phyloP scores from a whole-genome alignment of 2,329 filamentous ascomycete species.

The Pseudogymnoascus sp. region DNA sequence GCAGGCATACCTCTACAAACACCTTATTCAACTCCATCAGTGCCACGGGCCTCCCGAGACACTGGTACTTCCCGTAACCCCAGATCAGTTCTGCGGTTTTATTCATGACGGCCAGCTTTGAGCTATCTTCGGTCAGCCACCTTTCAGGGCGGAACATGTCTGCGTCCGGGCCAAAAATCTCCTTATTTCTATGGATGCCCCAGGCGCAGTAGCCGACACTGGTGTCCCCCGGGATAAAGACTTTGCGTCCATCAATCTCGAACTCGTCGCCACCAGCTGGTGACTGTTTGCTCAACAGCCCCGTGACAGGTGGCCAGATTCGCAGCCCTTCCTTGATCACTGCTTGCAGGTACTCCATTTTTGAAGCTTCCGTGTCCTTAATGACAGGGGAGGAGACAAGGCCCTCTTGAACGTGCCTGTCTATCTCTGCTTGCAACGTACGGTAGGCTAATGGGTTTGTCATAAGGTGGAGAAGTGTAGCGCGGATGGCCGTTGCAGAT shows the following conservation, averaged over 20 bases:
- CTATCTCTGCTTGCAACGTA: constrained; percentile 40
- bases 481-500: constrained; percentile 46
- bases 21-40: constrained; percentile 42
- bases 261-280: constrained; percentile 15
- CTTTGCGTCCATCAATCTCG: not conserved
- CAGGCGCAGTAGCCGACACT: constrained; percentile 22
- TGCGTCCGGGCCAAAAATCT: constrained; percentile 31
- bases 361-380: constrained; percentile 8
- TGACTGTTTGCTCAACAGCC: constrained; percentile 17
- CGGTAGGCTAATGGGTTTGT: constrained; percentile 39
- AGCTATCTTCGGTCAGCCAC: constrained; percentile 36
- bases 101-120: constrained; percentile 31
- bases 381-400: constrained; percentile 24
- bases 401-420: constrained; percentile 31
- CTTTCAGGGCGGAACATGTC: constrained; percentile 40
- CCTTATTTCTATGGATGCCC: constrained; percentile 28
- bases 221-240: constrained; percentile 17
- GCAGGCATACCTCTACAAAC: constrained; percentile 38
- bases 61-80: constrained; percentile 36
- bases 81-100: constrained; percentile 37
- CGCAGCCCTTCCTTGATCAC: constrained; percentile 42
- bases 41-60: constrained; percentile 41
- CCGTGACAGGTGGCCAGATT: constrained; percentile 27
- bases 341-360: constrained; percentile 23
- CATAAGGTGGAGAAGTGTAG: constrained; percentile 44